Evolutionary conservation across 163 green algal species (phyloP), one percentile per base, ranked within the genome.

Genomic region (Prototheca cutis): DNA sequence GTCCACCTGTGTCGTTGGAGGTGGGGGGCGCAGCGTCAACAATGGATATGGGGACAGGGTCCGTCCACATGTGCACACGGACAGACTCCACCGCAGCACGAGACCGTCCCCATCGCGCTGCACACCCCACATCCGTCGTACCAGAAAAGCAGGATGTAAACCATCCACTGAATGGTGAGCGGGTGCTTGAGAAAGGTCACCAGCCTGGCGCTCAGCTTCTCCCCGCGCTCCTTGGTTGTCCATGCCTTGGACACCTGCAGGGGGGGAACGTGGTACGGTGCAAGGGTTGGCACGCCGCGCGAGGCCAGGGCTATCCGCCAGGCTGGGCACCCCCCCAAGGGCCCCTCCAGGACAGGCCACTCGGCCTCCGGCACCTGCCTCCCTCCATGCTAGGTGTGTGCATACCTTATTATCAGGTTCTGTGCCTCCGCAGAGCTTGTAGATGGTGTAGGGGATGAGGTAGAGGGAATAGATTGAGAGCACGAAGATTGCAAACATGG

Each of bases 401-500:
- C 42, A 51, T 51, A n/a, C 68, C 1, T 74, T 65, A 28, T 75
- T 58, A 4, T 84, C 75, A 1, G 63, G 59, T 39, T 55, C 62
- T n/a, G n/a, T n/a, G n/a, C 48, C 48, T 17, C 58, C 73, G 17
- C 69, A 87, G 1, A 87, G 47, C 48, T 69, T 59, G 65, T 84
- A 88, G 27, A 91, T 74, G 8, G 84, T 92, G 63, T 80, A 90
- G 3, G 84, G 84, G 24, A 95, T 78, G 4, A 94, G 57, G 24
- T 88, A 65, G 4, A 95, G 48, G 0, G 78, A 83, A 25, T 82
- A 84, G 18, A 95, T 78, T 30, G 67, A 81, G 36, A 95, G 56
- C 3, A 87, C 33, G 40, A 95, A 95, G 21, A 95, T 80, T 2
- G 63, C 76, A 61, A 95, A 95, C 56, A 95, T 68, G 10, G 72